phyloP scores from a whole-genome alignment of 2,329 filamentous ascomycete species.

The Rutstroemia sp. region DNA sequence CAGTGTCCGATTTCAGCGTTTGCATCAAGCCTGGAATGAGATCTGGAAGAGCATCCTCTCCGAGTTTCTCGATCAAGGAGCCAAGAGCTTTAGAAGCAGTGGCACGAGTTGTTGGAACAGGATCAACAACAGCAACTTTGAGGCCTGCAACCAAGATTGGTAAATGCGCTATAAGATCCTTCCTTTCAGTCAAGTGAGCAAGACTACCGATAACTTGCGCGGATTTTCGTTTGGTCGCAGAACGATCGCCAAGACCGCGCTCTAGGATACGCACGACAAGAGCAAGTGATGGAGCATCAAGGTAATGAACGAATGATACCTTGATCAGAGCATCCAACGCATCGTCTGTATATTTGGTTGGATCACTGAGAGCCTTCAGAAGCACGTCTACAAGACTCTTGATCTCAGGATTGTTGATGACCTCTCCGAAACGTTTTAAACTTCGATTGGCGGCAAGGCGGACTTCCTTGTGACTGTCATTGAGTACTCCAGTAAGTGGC shows the following conservation, averaged over 20 bases:
- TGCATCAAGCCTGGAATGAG: slow-evolving; percentile 97
- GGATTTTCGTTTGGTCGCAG: slow-evolving; percentile 91
- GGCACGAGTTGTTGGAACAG: slow-evolving; percentile 90
- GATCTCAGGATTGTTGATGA: slow-evolving; percentile 96
- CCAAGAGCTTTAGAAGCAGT: slow-evolving; percentile 94
- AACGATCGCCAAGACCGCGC: slow-evolving; percentile 82
- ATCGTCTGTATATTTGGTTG: slow-evolving; percentile 93
- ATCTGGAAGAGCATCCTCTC: slow-evolving; percentile 92
- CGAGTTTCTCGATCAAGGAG: slow-evolving; percentile 95
- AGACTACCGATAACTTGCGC: slow-evolving; percentile 97
- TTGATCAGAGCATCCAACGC: slow-evolving; percentile 92
- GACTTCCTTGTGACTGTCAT: slow-evolving; percentile 98
- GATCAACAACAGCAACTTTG: slow-evolving; percentile 83
- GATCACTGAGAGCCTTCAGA: slow-evolving; percentile 93
- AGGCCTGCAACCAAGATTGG: slow-evolving; percentile 88
- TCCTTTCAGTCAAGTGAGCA: slow-evolving; percentile 92
- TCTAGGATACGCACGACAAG: slow-evolving; percentile 93
- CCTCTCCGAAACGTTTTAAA: slow-evolving; percentile 95
- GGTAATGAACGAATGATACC: slow-evolving; percentile 95
- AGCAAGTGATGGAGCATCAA: slow-evolving; percentile 93
- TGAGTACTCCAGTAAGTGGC: slow-evolving; percentile 85
- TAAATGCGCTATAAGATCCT: slow-evolving; percentile 84
- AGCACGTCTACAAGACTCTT: slow-evolving; percentile 86
- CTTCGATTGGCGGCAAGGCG: slow-evolving; percentile 86
- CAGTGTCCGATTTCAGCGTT: slow-evolving; percentile 93